A percentile compares a stretch with the other conserved stretches of the same genome.
phyloP scores from a whole-genome alignment of 2,329 filamentous ascomycete species.

The Fusarium sp. region DNA sequence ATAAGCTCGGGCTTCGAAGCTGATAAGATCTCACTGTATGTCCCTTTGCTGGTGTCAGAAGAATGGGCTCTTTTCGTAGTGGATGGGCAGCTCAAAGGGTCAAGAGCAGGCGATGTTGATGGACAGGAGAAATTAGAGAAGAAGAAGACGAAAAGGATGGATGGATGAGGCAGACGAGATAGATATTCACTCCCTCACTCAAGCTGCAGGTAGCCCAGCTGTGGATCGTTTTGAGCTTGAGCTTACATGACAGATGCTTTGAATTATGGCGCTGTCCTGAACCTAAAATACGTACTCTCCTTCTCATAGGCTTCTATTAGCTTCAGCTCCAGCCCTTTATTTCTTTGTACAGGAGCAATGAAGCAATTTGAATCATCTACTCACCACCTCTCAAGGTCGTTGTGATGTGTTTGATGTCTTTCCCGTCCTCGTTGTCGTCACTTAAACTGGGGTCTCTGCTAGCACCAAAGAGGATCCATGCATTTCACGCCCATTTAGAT shows the following conservation, averaged over 20 bases:
- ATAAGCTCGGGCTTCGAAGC: slow-evolving; percentile 12
- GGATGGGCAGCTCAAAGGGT: not conserved
- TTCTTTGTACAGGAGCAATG: not conserved
- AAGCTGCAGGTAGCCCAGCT: not conserved
- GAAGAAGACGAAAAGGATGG: not conserved
- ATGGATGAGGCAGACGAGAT: slow-evolving; percentile 8
- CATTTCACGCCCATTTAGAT: slow-evolving; percentile 35
- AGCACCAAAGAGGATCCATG: slow-evolving; percentile 24
- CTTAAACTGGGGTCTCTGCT: slow-evolving; percentile 38
- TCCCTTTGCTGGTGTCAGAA: not conserved
- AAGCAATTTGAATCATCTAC: not conserved
- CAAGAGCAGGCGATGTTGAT: not conserved
- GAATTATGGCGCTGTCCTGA: slow-evolving; percentile 2
- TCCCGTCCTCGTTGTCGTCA: slow-evolving; percentile 29
- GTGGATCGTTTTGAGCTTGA: slow-evolving; percentile 30
- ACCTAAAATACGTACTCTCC: not conserved
- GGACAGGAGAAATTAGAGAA: not conserved
- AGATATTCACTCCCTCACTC: slow-evolving; percentile 11
- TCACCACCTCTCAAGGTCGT: slow-evolving; percentile 10
- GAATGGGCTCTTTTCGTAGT: not conserved
- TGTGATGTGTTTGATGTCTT: slow-evolving; percentile 33
- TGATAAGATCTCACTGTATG: slow-evolving; percentile 14
- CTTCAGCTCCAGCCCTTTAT: not conserved
- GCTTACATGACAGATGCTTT: slow-evolving; percentile 7
- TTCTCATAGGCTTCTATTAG: not conserved